These are phyloP conservation scores for Magnusiomyces paraingens DNA, from an alignment of 1,139 yeast species.

Conservation along the genomic window DNA sequence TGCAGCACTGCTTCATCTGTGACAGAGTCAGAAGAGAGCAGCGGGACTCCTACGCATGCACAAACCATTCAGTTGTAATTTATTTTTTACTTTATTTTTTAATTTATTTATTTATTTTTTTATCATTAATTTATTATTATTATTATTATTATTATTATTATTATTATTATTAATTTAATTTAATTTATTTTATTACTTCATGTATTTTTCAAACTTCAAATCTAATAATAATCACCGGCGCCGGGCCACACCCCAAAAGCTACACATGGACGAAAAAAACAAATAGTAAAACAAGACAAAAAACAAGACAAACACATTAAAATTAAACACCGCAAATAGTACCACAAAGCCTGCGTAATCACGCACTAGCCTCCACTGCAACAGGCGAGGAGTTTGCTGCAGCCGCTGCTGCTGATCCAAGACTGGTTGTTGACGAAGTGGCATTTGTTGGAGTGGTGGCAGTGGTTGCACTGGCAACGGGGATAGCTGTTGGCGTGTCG, in stretches of 20 bases:
- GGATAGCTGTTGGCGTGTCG: not conserved
- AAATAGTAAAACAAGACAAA: slow-evolving; percentile 2
- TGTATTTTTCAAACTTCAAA: not conserved
- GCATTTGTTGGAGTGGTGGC: slow-evolving; percentile 2
- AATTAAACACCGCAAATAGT: not conserved
- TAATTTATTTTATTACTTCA: not conserved
- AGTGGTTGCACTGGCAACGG: not conserved
- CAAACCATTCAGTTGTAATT: not conserved
- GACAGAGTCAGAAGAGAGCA: no score
- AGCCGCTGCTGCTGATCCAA: not conserved
- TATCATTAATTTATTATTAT: not conserved
- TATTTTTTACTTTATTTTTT: no score
- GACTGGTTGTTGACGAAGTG: not conserved
- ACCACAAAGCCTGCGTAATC: not conserved
- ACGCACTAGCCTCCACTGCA: not conserved
- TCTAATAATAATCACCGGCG: not conserved
- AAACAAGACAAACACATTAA: slow-evolving; percentile 1
- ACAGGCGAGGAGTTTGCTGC: not conserved
- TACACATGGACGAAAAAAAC: slow-evolving; percentile 6
- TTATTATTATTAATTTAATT: not conserved
- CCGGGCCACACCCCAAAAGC: not conserved
- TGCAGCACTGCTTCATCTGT: not conserved
- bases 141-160: no score
- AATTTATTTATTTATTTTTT: no score
- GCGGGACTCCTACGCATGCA: not conserved